Evolutionary conservation across 2,329 filamentous ascomycete species (phyloP).

Genomic region (Fusarium tjaetaba): DNA sequence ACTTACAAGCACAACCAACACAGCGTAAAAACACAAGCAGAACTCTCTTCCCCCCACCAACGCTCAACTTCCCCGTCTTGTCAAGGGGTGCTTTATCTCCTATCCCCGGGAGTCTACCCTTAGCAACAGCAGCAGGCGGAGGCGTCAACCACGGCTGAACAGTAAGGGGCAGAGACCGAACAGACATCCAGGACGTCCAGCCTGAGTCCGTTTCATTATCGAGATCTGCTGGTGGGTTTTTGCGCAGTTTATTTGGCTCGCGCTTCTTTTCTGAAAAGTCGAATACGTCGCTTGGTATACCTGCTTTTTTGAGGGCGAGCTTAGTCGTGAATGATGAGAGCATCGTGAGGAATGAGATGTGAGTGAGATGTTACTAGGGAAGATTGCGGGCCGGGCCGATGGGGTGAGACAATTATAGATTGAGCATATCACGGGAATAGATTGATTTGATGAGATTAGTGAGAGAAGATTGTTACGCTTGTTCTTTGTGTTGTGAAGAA

Average conservation of each 20-base stretch:
- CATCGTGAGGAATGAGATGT: slow-evolving; percentile 52
- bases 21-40: slow-evolving; percentile 64
- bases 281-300: slow-evolving; percentile 62
- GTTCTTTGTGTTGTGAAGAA: slow-evolving; percentile 8
- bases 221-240: slow-evolving; percentile 44
- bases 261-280: slow-evolving; percentile 47
- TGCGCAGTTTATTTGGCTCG: slow-evolving; percentile 48
- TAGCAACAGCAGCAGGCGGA: slow-evolving; percentile 59
- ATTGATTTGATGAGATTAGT: neutral
- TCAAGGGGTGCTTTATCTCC: slow-evolving; percentile 61
- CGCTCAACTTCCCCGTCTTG: slow-evolving; percentile 54
- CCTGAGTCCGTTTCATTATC: slow-evolving; percentile 43
- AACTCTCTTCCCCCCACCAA: slow-evolving; percentile 56
- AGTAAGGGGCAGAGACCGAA: slow-evolving; percentile 60
- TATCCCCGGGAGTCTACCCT: slow-evolving; percentile 57
- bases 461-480: neutral
- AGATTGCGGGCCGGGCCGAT: neutral
- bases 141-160: slow-evolving; percentile 65
- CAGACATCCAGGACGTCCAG: slow-evolving; percentile 61
- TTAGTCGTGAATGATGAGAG: slow-evolving; percentile 66
- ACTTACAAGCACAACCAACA: slow-evolving; percentile 65
- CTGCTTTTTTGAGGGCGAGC: slow-evolving; percentile 66
- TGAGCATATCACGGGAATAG: neutral
- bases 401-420: neutral
- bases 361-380: neutral